A percentile compares a stretch with the other conserved stretches of the same genome.
phyloP scores from a whole-genome alignment of 2,329 filamentous ascomycete species.

The Parascedosporium putredinis region DNA sequence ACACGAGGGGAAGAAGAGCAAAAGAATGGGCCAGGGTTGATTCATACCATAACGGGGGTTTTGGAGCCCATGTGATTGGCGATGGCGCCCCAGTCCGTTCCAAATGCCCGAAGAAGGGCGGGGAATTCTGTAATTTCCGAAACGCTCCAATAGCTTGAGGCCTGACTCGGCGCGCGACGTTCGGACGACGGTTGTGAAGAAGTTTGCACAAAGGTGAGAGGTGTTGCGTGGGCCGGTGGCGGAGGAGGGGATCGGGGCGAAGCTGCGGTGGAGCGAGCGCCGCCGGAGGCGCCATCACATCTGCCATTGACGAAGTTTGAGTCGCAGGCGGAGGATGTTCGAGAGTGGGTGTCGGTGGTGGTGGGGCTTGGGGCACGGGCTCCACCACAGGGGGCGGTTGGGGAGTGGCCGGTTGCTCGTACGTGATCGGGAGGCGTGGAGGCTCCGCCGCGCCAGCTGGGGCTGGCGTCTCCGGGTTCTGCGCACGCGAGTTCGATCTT shows the following conservation, averaged over 20 bases:
- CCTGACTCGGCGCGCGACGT: slow-evolving; percentile 43
- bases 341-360: slow-evolving; percentile 16
- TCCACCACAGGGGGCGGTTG: slow-evolving; percentile 28
- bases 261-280: slow-evolving; percentile 30
- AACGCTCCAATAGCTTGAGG: slow-evolving; percentile 82
- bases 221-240: slow-evolving; percentile 32
- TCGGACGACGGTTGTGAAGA: slow-evolving; percentile 30
- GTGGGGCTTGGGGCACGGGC: slow-evolving; percentile 11
- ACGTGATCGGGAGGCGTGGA: slow-evolving; percentile 29
- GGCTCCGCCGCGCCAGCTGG: slow-evolving; percentile 26
- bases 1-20: not conserved
- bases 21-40: not conserved
- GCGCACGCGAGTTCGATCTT: slow-evolving; percentile 42
- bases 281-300: slow-evolving; percentile 40
- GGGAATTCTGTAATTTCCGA: slow-evolving; percentile 71
- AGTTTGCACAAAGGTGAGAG: slow-evolving; percentile 35
- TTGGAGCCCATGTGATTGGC: slow-evolving; percentile 73
- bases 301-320: slow-evolving; percentile 30
- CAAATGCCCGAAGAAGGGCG: slow-evolving; percentile 60
- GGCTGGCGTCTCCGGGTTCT: slow-evolving; percentile 31
- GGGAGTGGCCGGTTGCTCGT: slow-evolving; percentile 32
- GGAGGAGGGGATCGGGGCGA: slow-evolving; percentile 41
- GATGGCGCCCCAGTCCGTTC: slow-evolving; percentile 68
- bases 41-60: slow-evolving; percentile 70
- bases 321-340: slow-evolving; percentile 25